Base-by-base conservation (phyloP, 2,329 filamentous ascomycete species). In the Epichloe bromicola region DNA sequence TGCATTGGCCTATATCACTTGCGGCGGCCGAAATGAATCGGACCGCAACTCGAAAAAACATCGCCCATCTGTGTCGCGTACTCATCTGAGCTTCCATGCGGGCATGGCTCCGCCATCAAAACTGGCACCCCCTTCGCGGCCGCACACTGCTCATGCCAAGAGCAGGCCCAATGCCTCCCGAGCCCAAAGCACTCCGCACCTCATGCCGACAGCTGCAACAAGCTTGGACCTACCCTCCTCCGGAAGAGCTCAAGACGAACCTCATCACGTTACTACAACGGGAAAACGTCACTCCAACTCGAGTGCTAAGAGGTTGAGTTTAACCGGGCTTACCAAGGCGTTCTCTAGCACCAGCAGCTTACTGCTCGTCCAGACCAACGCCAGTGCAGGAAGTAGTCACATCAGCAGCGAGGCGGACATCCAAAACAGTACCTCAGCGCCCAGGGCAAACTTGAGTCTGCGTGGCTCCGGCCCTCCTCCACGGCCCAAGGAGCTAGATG, bases 331-430 rank as follows among this genome's bases (percentile, higher is more conserved):
- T 55, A 75, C 77, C 45, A 79, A 77, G 61, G 70, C 77, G 54
- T 63, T 83, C 50, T 82, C 77, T 57, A 80, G 75, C 61, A 80
- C 77, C 48, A 80, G 76, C 60, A 80, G 74, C 62, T 65, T 80
- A 60, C 67, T 83, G 49, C 68, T 82, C 44, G 70, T 80, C 51
- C 76, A 81, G 66, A 76, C 76, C 54, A 80, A 80, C 60, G 68
- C 70, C 53, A 73, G 70, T 59, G 65, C 65, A 53, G 65, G 65
- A 55, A 77, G 74, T 65, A 75, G 70, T 61, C 65, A 70, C 49
- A 66, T 68, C 51, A 75, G 73, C 61, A 70, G 65, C 59, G 74
- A 76, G 53, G 58, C 66, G 53, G 71, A 75, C 47, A 34, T 58
- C 54, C 67, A 70, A 53, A 59, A 64, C 55, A 59, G 36, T 45